Conservation (phyloP, 164 flowering plant genomes). For the Platanus orientalis region DNA sequence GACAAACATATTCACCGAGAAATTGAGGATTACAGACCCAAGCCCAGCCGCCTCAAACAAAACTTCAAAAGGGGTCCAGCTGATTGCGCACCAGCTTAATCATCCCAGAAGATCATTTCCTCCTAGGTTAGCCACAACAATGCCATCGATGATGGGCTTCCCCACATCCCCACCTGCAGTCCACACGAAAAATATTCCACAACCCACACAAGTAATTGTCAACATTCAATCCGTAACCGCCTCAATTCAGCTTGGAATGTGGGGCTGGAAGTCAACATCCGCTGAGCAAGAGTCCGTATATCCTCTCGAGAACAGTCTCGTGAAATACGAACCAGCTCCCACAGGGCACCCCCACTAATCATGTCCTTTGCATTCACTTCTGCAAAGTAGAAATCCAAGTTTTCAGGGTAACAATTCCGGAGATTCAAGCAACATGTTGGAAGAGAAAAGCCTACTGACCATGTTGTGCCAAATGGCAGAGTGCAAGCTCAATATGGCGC, state of each 20-base stretch:
- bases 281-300: slow-evolving; percentile 70
- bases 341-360: slow-evolving; percentile 85
- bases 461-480: slow-evolving; percentile 94
- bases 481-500: slow-evolving; percentile 94
- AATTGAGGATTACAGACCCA: slow-evolving; percentile 3
- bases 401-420: not conserved
- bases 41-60: not conserved
- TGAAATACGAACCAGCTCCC: slow-evolving; percentile 93
- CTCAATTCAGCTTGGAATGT: slow-evolving; percentile 67
- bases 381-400: slow-evolving; percentile 25
- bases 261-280: slow-evolving; percentile 67
- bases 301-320: slow-evolving; percentile 88
- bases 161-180: not conserved
- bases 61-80: slow-evolving; percentile 6
- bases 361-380: slow-evolving; percentile 86
- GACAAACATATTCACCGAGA: not conserved
- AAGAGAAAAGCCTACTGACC: slow-evolving; percentile 35
- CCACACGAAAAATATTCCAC: slow-evolving; percentile 5
- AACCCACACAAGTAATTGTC: slow-evolving; percentile 13
- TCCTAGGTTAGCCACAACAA: not conserved
- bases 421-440: not conserved
- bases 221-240: slow-evolving; percentile 52
- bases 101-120: not conserved
- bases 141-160: not conserved
- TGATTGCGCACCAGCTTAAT: not conserved